Conservation (phyloP, 352 stramenopile genomes). For the Pythium catenulatum region DNA sequence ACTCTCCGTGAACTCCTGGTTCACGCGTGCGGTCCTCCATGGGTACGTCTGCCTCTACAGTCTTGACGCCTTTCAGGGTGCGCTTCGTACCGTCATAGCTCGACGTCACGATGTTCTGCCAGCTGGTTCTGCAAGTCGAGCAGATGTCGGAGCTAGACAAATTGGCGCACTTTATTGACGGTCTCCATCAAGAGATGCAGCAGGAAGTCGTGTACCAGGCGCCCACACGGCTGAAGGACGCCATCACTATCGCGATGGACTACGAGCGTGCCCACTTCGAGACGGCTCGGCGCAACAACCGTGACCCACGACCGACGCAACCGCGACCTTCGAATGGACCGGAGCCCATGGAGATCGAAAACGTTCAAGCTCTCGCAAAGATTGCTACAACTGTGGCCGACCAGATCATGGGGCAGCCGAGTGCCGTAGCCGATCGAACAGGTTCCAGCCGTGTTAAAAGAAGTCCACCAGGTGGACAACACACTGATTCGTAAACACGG, state of each 20-base stretch:
- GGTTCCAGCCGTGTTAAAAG: too few relatives aligned
- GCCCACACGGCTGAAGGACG: not conserved
- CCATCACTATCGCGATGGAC: not conserved
- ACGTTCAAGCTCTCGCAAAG: too few relatives aligned
- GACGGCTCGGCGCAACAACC: not conserved
- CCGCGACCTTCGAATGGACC: not conserved
- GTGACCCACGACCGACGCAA: not conserved
- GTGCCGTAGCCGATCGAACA: too few relatives aligned
- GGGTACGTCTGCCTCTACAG: too few relatives aligned
- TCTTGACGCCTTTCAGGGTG: too few relatives aligned
- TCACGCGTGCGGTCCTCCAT: too few relatives aligned
- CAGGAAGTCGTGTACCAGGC: not conserved
- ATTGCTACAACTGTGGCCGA: too few relatives aligned
- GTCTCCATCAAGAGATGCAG: not conserved
- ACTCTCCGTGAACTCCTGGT: too few relatives aligned
- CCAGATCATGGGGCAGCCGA: too few relatives aligned
- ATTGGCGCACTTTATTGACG: not conserved
- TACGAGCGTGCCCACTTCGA: not conserved
- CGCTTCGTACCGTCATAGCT: too few relatives aligned
- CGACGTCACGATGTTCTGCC: not conserved
- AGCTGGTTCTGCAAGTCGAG: not conserved
- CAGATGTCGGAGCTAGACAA: not conserved
- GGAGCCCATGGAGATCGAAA: not conserved
- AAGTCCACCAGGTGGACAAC: too few relatives aligned
- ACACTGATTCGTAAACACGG: too few relatives aligned